phyloP scores from a whole-genome alignment of 805 yeast species.

The Yamadazyma insecticola region DNA sequence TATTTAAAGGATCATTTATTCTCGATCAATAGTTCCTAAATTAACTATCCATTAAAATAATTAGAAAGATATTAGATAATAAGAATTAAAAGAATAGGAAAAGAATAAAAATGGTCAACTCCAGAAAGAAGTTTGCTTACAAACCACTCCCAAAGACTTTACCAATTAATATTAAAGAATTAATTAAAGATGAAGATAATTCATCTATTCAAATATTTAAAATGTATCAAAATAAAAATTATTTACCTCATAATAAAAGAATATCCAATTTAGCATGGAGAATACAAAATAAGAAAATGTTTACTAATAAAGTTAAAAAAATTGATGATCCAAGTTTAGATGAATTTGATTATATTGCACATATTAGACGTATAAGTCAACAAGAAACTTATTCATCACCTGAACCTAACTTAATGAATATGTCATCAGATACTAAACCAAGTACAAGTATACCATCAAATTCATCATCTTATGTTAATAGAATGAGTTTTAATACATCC shows the following conservation, averaged over 20 bases:
- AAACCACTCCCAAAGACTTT: slow-evolving; percentile 9
- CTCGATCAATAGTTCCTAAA: too few relatives aligned
- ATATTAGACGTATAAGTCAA: slow-evolving; percentile 37
- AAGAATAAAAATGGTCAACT: slow-evolving; percentile 3
- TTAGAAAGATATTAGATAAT: too few relatives aligned
- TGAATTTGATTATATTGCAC: slow-evolving; percentile 44
- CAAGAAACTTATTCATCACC: slow-evolving; percentile 19
- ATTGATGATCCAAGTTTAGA: slow-evolving; percentile 26
- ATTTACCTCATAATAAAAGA: slow-evolving; percentile 38
- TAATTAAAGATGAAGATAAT: slow-evolving; percentile 31
- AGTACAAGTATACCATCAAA: too few relatives aligned
- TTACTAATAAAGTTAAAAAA: neutral
- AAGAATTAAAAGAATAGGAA: too few relatives aligned
- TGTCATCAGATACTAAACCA: too few relatives aligned
- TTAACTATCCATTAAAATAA: too few relatives aligned
- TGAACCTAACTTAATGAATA: too few relatives aligned
- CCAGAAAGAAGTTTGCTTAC: slow-evolving; percentile 10
- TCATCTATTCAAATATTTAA: slow-evolving; percentile 32
- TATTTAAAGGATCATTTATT: too few relatives aligned
- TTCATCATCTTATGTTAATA: too few relatives aligned
- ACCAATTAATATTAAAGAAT: slow-evolving; percentile 14
- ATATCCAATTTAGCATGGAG: slow-evolving; percentile 43
- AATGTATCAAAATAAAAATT: slow-evolving; percentile 39
- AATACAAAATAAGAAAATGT: slow-evolving; percentile 33
- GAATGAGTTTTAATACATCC: too few relatives aligned